phyloP scores from a whole-genome alignment of 495 filamentous ascomycete genomes.

The Aspergillus biplanus region DNA sequence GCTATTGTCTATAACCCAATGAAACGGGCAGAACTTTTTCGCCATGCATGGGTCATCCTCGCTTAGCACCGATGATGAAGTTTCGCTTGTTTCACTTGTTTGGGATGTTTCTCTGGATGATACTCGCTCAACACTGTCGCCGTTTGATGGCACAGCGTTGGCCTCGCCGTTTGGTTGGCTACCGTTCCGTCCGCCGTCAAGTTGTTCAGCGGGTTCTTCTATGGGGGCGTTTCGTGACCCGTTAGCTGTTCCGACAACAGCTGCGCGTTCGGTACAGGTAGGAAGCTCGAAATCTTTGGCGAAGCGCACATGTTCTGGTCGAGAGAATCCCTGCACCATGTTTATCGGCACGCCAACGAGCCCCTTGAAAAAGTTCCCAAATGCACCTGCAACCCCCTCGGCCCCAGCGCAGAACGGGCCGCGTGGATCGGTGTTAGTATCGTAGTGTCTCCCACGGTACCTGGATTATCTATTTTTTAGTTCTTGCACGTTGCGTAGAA shows the following conservation, averaged over 20 bases:
- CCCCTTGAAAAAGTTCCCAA: constrained; percentile 71
- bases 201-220: not conserved
- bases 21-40: not conserved
- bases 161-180: too few relatives aligned
- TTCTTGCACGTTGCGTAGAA: too few relatives aligned
- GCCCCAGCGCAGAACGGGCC: constrained; percentile 66
- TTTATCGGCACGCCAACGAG: constrained; percentile 76
- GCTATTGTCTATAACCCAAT: not conserved
- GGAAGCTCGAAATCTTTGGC: constrained; percentile 18
- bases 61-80: not conserved
- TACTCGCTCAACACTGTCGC: not conserved
- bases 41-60: constrained; percentile 13
- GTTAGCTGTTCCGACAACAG: not conserved
- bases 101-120: not conserved
- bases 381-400: constrained; percentile 67
- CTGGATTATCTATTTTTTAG: constrained; percentile 33
- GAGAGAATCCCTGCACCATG: constrained; percentile 55
- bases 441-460: constrained; percentile 61
- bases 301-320: constrained; percentile 10
- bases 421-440: constrained; percentile 64
- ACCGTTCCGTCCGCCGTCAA: too few relatives aligned
- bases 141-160: too few relatives aligned
- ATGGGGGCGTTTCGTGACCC: not conserved
- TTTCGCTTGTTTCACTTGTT: not conserved
- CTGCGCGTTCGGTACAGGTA: constrained; percentile 6